Conservation (phyloP, 2,329 filamentous ascomycete species). For the Colletotrichum gloeosporioides region DNA sequence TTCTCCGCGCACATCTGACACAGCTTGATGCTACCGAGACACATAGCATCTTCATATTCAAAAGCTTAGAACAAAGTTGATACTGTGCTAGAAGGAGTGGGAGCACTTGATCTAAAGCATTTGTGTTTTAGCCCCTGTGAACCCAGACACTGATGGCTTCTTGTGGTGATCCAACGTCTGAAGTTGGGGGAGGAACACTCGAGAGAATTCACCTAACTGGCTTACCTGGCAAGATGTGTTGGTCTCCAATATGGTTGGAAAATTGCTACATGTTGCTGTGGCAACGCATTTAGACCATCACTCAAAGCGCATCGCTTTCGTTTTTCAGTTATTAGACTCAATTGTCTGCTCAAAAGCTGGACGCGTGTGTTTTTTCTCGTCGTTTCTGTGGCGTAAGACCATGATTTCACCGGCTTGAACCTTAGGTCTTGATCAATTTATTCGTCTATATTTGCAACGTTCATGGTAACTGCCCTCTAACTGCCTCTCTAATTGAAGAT, state of each 20-base stretch:
- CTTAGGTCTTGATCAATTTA: background rate
- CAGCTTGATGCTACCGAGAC: no score
- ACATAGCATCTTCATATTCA: background rate
- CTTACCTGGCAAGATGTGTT: no score
- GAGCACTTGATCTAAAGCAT: background rate
- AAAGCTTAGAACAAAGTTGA: background rate
- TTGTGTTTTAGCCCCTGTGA: background rate
- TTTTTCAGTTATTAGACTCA: no score
- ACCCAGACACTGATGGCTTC: background rate
- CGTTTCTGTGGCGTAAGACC: fast-evolving
- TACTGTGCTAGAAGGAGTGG: background rate
- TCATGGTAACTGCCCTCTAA: fast-evolving
- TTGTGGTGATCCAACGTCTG: background rate
- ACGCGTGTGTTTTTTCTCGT: background rate
- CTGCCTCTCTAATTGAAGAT: background rate
- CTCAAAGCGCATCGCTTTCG: no score
- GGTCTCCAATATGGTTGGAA: no score
- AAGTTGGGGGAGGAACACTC: background rate
- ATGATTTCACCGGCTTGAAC: background rate
- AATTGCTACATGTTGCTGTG: no score
- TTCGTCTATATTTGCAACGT: background rate
- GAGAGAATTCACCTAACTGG: background rate
- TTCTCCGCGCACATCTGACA: background rate
- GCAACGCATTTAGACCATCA: no score
- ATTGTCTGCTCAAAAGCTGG: no score